These are phyloP conservation scores for Cladophialophora exuberans DNA, from an alignment of 2,329 filamentous ascomycete species.

Conservation along the genomic window DNA sequence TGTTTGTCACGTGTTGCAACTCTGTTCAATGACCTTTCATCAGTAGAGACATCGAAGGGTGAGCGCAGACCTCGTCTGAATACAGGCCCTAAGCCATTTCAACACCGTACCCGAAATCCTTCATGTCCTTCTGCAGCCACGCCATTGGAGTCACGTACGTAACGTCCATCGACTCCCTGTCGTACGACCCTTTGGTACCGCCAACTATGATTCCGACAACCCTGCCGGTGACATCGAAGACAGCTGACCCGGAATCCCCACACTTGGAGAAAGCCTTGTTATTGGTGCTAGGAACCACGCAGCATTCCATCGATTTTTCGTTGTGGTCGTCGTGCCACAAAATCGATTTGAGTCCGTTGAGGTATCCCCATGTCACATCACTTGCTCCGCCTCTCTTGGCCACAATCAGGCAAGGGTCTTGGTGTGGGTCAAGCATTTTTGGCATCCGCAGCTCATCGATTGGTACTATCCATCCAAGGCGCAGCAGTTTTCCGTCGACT, in stretches of 20 bases:
- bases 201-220: slow-evolving; percentile 7
- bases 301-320: slow-evolving; percentile 2
- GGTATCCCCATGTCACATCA: slow-evolving; percentile 7
- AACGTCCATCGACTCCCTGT: background rate
- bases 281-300: slow-evolving; percentile 2
- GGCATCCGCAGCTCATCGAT: background rate
- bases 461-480: slow-evolving; percentile 1
- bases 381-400: slow-evolving; percentile 4
- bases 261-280: background rate
- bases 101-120: background rate
- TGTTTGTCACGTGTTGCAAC: too few relatives aligned
- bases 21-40: too few relatives aligned
- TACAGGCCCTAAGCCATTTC: slow-evolving; percentile 2
- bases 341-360: slow-evolving; percentile 7
- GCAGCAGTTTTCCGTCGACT: background rate
- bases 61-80: background rate
- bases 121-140: slow-evolving; percentile 2
- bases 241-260: slow-evolving; percentile 7
- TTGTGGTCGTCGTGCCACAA: slow-evolving; percentile 2
- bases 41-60: background rate
- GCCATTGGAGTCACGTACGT: slow-evolving; percentile 12
- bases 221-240: slow-evolving; percentile 11
- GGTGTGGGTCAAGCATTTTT: background rate
- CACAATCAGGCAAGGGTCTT: background rate
- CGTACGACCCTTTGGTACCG: background rate